Evolutionary conservation across 176 grass and related monocot genomes (phyloP), one percentile per base, ranked within the genome.

Genomic region (Hyparrhenia diplandra): DNA sequence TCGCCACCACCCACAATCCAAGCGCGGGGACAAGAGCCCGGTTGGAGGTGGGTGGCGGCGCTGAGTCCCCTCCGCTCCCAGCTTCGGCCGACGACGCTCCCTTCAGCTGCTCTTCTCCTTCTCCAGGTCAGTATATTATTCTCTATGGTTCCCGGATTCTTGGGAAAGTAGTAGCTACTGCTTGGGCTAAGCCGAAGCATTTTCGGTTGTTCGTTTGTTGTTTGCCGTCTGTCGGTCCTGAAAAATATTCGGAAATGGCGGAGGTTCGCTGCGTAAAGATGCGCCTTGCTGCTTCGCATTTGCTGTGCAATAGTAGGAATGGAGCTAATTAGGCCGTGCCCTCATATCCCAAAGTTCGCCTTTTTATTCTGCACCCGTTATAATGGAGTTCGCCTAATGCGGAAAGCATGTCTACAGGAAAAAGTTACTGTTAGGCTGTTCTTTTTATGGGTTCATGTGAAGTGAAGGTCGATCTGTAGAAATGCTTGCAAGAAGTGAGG

Each of bases 111-210:
- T 40, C 31, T 34, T 36, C 73, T 41, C 49, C 87, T 30, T 29
- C 80, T 2, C 32, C 87, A 63, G 82, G 87, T 89, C 73, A 57
- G 57, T 74, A 71, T 62, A 23, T 25, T n/a, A n/a, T 10, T 24
- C 35, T 66, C 32, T 77, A 0, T 11, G 30, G 42, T 55, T 54
- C 17, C 60, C n/a, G 27, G 43, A 78, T 79, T 71, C 20, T 5
- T 61, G 34, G 2, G 45, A 8, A 87, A n/a, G n/a, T n/a, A n/a
- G n/a, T 60, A 20, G 20, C 16, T 43, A 34, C 42, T 45, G 27
- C 40, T 34, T 54, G 34, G 16, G 42, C 57, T 34, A 13, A 47
- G 75, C 67, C 6, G 75, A n/a, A 55, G 16, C 80, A 59, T 59
- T 28, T 5, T 31, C n/a, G n/a, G 2, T 12, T 61, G 28, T 39